phyloP scores from a whole-genome alignment of 2,329 filamentous ascomycete species.

The Didymella lethalis region DNA sequence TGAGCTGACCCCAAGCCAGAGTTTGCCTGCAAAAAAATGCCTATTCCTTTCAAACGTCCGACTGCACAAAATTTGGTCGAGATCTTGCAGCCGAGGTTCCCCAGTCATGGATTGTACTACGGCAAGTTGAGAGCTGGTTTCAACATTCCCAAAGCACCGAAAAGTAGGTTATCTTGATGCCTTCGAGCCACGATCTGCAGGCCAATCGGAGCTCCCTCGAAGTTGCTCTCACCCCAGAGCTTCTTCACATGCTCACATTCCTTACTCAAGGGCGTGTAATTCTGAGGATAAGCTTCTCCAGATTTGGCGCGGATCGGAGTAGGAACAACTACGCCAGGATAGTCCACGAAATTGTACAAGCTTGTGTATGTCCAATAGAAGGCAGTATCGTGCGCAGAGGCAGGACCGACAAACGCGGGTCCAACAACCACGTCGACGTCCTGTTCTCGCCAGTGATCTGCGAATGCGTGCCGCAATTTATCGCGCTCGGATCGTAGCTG shows the following conservation, averaged over 20 bases:
- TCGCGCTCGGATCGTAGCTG: background rate
- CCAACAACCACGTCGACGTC: background rate
- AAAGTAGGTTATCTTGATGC: background rate
- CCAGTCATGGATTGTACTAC: background rate
- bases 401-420: background rate
- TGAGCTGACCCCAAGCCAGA: no score
- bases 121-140: background rate
- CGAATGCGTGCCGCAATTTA: background rate
- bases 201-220: background rate
- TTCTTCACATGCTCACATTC: background rate
- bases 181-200: background rate
- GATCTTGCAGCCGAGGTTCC: no score
- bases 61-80: no score
- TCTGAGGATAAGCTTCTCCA: background rate
- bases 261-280: background rate
- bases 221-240: background rate
- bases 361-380: background rate
- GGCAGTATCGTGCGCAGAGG: background rate
- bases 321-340: background rate
- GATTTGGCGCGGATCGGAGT: background rate
- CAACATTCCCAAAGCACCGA: background rate
- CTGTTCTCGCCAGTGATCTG: background rate
- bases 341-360: background rate
- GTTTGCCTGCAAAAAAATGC: no score
- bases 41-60: no score